Percentiles rank a stretch among this genome's conserved stretches.
These are phyloP conservation scores for Biscogniauxia sp. DNA, from an alignment of 2,329 filamentous ascomycete genomes.

Conservation along the genomic window DNA sequence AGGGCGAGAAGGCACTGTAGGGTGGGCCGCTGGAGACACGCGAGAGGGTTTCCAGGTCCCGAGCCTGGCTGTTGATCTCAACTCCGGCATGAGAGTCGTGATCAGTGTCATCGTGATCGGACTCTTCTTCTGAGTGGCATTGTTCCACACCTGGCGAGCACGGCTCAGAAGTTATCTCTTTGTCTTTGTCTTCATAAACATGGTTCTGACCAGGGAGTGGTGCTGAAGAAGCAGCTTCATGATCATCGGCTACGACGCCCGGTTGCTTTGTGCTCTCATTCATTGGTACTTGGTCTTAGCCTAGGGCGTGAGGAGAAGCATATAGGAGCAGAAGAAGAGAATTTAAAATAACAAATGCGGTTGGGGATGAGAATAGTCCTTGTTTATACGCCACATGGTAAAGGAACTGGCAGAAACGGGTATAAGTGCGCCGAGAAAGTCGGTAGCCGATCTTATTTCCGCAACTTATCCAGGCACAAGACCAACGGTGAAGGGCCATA, in stretches of 20 bases:
- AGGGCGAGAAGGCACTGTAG: conserved; percentile 40
- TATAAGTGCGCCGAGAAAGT: neutral
- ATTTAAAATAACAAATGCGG: conserved; percentile 2
- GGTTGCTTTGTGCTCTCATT: conserved; percentile 15
- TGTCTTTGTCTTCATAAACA: conserved; percentile 11
- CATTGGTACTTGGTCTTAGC: conserved; percentile 13
- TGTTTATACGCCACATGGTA: neutral
- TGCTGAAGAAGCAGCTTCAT: conserved; percentile 1
- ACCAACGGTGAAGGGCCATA: neutral
- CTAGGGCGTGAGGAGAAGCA: conserved; percentile 2
- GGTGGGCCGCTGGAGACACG: conserved; percentile 38
- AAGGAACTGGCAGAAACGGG: neutral
- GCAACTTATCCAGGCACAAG: neutral
- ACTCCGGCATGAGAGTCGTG: conserved; percentile 10
- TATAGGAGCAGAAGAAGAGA: neutral
- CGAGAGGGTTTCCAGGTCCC: conserved; percentile 34
- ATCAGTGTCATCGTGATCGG: conserved; percentile 11
- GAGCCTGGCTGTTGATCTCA: conserved; percentile 13
- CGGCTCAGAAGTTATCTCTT: conserved; percentile 7
- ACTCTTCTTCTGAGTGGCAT: conserved; percentile 11
- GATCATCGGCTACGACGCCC: neutral
- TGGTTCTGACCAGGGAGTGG: neutral
- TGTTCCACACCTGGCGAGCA: conserved; percentile 2
- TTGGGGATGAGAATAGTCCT: conserved; percentile 1
- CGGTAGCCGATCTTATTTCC: neutral